phyloP scores from a whole-genome alignment of 2,329 filamentous ascomycete species.

The Pseudocercospora vitis region DNA sequence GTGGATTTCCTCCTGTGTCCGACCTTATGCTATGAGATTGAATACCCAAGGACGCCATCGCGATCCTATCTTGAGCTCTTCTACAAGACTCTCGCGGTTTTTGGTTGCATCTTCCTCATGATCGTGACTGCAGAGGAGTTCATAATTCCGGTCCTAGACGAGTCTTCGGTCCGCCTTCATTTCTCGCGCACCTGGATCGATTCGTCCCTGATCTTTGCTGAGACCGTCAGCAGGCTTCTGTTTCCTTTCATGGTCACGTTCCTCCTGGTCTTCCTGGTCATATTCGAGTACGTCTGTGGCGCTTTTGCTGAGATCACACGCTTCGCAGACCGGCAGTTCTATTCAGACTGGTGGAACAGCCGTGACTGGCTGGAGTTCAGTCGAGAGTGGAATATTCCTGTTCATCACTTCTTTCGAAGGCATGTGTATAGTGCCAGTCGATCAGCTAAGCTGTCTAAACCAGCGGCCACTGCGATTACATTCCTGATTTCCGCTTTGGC shows the following conservation, averaged over 20 bases:
- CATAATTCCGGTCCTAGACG: slow-evolving; percentile 82
- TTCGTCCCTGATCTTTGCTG: slow-evolving; percentile 74
- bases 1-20: slow-evolving; percentile 86
- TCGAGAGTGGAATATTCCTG: slow-evolving; percentile 93
- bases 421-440: slow-evolving; percentile 89
- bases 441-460: slow-evolving; percentile 67
- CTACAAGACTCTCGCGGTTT: slow-evolving; percentile 83
- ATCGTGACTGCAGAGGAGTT: slow-evolving; percentile 92
- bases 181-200: slow-evolving; percentile 57
- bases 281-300: slow-evolving; percentile 94
- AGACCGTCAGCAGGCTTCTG: slow-evolving; percentile 85
- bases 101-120: slow-evolving; percentile 93
- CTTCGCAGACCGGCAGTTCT: slow-evolving; percentile 94
- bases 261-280: slow-evolving; percentile 92
- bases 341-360: slow-evolving; percentile 70
- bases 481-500: slow-evolving; percentile 87
- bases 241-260: slow-evolving; percentile 98
- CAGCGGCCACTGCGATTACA: slow-evolving; percentile 80
- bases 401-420: slow-evolving; percentile 89
- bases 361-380: slow-evolving; percentile 90
- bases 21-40: slow-evolving; percentile 94
- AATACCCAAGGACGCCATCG: slow-evolving; percentile 79
- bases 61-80: slow-evolving; percentile 79
- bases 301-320: slow-evolving; percentile 83
- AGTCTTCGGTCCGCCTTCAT: slow-evolving; percentile 62